Base-by-base conservation (phyloP, 1,139 yeast genomes). In the Debaryomyces sp. region DNA sequence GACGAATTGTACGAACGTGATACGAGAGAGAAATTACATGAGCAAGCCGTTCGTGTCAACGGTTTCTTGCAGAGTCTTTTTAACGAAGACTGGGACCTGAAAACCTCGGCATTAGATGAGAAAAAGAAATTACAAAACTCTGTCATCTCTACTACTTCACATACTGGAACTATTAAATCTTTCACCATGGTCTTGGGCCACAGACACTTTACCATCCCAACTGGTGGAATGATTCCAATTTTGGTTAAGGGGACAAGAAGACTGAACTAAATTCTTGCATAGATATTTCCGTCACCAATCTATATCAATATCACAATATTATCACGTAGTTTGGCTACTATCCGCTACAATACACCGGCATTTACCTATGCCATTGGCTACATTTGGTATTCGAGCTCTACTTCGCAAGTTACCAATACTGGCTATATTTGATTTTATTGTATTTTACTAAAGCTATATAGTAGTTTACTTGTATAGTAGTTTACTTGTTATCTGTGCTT, bases 171-270 rank as follows among this genome's bases (percentile, higher is more conserved):
- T 21, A 82, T 84, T 32, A 64, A 83, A 50, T 71, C 81, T 29
- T 69, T 83, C 35, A 65, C 84, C 10, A 70, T 78, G 26, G 87
- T 78, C 1, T 59, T 78, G 32, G 76, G 76, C 2, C 89, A 84
- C 58, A 67, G 86, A 47, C 67, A 68, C 40, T 84, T 81, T 58
- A 72, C 82, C 15, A 73, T 84, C 40, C 75, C 81, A 10, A 82
- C 89, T 0, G 77, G 77, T 3, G 77, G 76, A 6, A 80, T 84
- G 82, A 75, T 84, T 23, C 89, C 89, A 1, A 72, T 83, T 18
- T 77, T 83, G 10, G 76, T 84, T 10, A 78, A 74, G 55, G 81
- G 64, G 6, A 66, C 67, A 10, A 59, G 69, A 50, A 51, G 43
- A 39, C n/a, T 45, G 21, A 27, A 44, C 5, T 38, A 24, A n/a